Percentiles rank a stretch among this genome's conserved stretches.
Evolutionary conservation across 2,329 filamentous ascomycete species (phyloP).

Genomic region (Claviceps sp.): DNA sequence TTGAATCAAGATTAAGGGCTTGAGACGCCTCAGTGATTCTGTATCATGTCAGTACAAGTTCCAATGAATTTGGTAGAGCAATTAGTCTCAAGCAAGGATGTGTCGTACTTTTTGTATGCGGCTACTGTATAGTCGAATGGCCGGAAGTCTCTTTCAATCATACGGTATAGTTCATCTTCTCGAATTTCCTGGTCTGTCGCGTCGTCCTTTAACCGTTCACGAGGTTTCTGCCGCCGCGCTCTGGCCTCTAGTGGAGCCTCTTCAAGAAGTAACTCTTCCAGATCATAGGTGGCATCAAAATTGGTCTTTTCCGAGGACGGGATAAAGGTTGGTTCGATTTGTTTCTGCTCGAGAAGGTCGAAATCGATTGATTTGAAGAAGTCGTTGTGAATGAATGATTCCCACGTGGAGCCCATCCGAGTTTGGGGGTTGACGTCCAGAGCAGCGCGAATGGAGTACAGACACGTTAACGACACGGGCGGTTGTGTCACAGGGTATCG

Average conservation of each 20-base stretch:
- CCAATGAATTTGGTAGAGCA: neutral
- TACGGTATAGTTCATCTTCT: conserved; percentile 82
- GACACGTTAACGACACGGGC: conserved; percentile 73
- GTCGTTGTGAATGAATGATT: conserved; percentile 73
- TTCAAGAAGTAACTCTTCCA: conserved; percentile 86
- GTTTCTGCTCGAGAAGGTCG: conserved; percentile 67
- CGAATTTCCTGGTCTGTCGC: conserved; percentile 90
- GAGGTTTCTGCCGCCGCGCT: conserved; percentile 82
- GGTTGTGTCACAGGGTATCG: conserved; percentile 89
- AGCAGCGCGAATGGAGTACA: conserved; percentile 76
- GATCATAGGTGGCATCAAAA: conserved; percentile 94
- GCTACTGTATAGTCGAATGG: conserved; percentile 89
- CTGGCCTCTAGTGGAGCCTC: conserved; percentile 90
- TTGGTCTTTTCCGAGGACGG: conserved; percentile 97
- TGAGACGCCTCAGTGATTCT: conserved; percentile 25
- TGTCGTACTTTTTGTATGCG: conserved; percentile 57
- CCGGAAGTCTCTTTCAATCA: conserved; percentile 88
- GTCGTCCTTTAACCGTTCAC: conserved; percentile 83
- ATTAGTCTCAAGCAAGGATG: no score
- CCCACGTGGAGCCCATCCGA: conserved; percentile 76
- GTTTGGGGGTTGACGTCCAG: conserved; percentile 68
- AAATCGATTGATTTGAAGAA: conserved; percentile 88
- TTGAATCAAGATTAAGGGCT: conserved; percentile 9
- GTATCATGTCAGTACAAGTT: conserved; percentile 9
- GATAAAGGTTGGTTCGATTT: conserved; percentile 80